Evolutionary conservation across 805 yeast species (phyloP).

Genomic region (Jamesozyma lodderae): DNA sequence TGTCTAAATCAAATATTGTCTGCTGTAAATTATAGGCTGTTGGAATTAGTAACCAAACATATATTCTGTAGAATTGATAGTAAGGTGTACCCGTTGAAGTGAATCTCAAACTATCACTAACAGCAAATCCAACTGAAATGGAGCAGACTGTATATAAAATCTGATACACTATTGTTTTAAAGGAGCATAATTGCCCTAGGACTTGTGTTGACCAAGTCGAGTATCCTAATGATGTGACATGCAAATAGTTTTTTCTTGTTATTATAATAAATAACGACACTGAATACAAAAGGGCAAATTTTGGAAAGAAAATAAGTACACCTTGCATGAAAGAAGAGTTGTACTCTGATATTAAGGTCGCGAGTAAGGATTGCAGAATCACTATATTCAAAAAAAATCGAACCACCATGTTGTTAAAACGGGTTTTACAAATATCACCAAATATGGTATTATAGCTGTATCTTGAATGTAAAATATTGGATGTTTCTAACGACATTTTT

Average conservation of each 20-base stretch:
- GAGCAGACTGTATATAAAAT: conserved; percentile 14
- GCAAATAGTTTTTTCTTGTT: conserved; percentile 34
- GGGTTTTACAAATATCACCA: conserved; percentile 33
- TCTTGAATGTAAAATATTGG: conserved; percentile 14
- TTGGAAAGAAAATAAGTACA: conserved; percentile 21
- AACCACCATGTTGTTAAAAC: conserved; percentile 33
- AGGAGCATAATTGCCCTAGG: conserved; percentile 27
- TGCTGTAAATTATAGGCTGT: conserved; percentile 43
- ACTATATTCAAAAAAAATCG: conserved; percentile 29
- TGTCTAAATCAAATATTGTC: conserved; percentile 45
- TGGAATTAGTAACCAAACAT: conserved; percentile 34
- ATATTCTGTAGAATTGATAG: conserved; percentile 10
- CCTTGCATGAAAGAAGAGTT: conserved; percentile 19
- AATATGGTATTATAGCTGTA: conserved; percentile 33
- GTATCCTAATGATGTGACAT: conserved; percentile 29
- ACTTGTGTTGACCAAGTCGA: conserved; percentile 16
- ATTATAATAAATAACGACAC: conserved; percentile 30
- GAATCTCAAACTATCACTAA: conserved; percentile 15
- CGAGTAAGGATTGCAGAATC: conserved; percentile 20
- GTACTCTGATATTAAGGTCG: conserved; percentile 18
- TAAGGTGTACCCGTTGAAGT: not conserved
- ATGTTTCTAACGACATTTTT: conserved; percentile 12
- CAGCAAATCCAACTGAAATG: conserved; percentile 21
- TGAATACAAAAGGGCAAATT: conserved; percentile 22
- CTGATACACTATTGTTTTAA: conserved; percentile 23